phyloP scores from a whole-genome alignment of 202 grass and related monocot species.

The Schoenoplectus tabernaemontani region DNA sequence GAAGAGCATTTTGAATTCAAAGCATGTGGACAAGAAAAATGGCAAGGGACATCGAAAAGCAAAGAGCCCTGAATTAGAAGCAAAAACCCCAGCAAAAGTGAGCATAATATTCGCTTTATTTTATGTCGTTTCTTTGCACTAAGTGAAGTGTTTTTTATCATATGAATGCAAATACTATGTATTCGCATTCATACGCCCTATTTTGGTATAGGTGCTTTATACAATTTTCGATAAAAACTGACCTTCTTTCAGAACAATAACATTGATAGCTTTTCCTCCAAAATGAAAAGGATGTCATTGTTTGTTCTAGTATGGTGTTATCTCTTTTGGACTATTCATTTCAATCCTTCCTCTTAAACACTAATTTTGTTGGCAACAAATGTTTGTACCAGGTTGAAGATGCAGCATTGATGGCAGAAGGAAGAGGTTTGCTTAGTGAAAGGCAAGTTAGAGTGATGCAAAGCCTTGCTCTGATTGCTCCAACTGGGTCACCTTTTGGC shows the following conservation, averaged over 20 bases:
- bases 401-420: slow-evolving; percentile 11
- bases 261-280: background rate
- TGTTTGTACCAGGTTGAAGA: slow-evolving; percentile 33
- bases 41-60: background rate
- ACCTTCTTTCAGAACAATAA: background rate
- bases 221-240: background rate
- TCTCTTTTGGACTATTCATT: background rate
- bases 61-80: background rate
- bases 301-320: background rate
- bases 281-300: background rate
- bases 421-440: slow-evolving; percentile 30
- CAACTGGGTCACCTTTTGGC: slow-evolving; percentile 54
- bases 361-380: slow-evolving; percentile 21
- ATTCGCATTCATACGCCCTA: background rate
- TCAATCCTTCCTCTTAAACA: background rate
- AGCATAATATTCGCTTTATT: background rate
- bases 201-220: background rate
- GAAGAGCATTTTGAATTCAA: background rate
- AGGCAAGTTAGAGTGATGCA: slow-evolving; percentile 67
- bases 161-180: background rate
- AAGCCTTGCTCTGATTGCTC: slow-evolving; percentile 59
- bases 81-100: background rate
- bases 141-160: background rate
- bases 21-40: slow-evolving; percentile 5
- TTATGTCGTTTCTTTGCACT: background rate